Conservation (phyloP, 768 basidiomycete genomes). For the Termitomyces sp. region DNA sequence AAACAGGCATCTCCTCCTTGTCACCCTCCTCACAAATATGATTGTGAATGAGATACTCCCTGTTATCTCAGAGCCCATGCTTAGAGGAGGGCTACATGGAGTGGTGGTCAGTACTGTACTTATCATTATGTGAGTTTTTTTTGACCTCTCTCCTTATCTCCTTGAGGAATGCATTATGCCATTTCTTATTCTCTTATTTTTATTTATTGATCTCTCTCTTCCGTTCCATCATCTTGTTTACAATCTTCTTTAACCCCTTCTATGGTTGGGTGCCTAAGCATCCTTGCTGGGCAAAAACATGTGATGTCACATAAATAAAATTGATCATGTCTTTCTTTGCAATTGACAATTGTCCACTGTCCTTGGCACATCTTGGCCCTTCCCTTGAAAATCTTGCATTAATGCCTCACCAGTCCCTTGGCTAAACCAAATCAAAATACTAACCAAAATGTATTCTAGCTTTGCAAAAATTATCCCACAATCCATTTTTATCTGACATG, state of each 20-base stretch:
- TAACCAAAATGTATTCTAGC: conserved; percentile 27
- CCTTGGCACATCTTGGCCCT: not conserved
- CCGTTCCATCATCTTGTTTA: not conserved
- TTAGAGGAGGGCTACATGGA: conserved; percentile 73
- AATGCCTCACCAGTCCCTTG: not conserved
- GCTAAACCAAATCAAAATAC: not conserved
- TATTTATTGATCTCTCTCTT: not conserved
- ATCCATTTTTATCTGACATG: conserved; percentile 87
- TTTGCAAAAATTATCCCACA: conserved; percentile 95
- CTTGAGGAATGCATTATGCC: no score
- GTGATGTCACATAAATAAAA: not conserved
- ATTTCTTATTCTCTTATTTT: not conserved
- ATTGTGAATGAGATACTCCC: conserved; percentile 87
- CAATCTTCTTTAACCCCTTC: not conserved
- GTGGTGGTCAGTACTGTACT: no score
- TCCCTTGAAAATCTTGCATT: no score
- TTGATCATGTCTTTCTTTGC: not conserved
- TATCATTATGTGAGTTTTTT: conserved; percentile 72
- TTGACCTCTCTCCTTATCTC: not conserved
- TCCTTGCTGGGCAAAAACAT: not conserved
- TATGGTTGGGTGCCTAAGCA: not conserved
- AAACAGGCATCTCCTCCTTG: conserved; percentile 75
- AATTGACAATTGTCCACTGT: not conserved
- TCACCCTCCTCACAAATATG: conserved; percentile 86
- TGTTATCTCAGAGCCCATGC: conserved; percentile 71